Conservation (phyloP, 2,329 filamentous ascomycete species). For the Fusarium haematococcum region DNA sequence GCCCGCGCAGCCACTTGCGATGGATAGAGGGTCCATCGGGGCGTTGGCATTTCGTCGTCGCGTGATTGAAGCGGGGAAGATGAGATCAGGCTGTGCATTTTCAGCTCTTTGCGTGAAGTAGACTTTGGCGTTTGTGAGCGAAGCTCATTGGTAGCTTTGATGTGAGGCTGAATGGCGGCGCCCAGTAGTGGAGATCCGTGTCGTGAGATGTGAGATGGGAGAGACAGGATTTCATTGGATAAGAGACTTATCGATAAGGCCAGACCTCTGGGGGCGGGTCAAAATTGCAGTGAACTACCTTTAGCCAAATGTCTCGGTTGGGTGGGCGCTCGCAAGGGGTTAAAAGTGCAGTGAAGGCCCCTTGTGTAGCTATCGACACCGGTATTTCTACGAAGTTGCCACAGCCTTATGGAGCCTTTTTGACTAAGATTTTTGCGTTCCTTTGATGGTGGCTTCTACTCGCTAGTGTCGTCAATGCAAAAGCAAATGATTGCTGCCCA, state of each 20-base stretch:
- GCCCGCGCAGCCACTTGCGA: slow-evolving; percentile 17
- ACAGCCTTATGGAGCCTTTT: too few species aligned
- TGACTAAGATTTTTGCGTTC: too few species aligned
- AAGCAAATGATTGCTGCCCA: too few species aligned
- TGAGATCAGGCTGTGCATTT: background rate
- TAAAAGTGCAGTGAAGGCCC: too few species aligned
- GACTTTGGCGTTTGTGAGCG: background rate
- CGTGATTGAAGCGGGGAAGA: background rate
- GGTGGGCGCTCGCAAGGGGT: too few species aligned
- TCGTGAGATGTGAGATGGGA: too few species aligned
- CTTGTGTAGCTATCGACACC: too few species aligned
- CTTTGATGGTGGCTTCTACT: too few species aligned
- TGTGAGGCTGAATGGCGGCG: background rate
- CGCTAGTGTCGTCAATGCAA: too few species aligned
- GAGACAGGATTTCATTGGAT: background rate
- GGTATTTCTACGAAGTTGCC: too few species aligned
- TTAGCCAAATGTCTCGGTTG: too few species aligned
- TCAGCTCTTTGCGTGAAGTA: background rate
- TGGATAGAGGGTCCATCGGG: slow-evolving; percentile 25
- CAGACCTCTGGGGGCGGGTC: background rate
- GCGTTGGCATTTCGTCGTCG: background rate
- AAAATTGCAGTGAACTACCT: background rate
- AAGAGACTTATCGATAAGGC: background rate
- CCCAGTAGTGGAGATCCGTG: background rate
- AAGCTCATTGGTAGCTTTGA: background rate